These are phyloP conservation scores for Corymbia citriodora DNA, from an alignment of 441 rosid species.

Conservation along the genomic window DNA sequence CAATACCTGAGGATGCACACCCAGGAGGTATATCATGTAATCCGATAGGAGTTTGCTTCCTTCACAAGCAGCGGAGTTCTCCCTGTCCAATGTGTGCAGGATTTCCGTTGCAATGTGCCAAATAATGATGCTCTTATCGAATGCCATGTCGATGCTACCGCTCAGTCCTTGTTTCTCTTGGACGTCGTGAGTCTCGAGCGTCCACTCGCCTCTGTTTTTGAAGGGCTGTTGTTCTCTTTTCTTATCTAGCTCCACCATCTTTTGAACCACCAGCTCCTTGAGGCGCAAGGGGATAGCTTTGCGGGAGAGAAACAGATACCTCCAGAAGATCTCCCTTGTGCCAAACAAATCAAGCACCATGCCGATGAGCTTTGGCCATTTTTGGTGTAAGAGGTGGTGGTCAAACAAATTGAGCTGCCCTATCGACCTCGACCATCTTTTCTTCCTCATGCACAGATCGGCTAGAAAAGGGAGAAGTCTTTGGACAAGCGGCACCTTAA, in stretches of 20 bases:
- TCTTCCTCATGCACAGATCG: background rate
- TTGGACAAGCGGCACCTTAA: background rate
- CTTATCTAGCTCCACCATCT: background rate
- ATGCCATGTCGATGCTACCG: accelerated
- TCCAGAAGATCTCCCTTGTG: background rate
- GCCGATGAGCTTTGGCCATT: background rate
- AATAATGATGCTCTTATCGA: background rate
- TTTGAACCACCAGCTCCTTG: background rate
- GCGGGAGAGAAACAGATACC: background rate
- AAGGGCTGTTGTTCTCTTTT: accelerated
- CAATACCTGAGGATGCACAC: background rate
- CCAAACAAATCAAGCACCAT: background rate
- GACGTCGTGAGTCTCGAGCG: background rate
- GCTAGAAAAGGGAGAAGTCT: background rate
- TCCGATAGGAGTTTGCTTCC: background rate
- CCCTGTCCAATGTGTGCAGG: background rate
- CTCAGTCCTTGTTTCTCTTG: background rate
- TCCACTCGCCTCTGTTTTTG: background rate
- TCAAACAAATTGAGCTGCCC: background rate
- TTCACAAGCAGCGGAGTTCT: background rate
- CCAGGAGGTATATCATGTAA: background rate
- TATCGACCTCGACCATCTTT: background rate
- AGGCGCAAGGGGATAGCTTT: background rate
- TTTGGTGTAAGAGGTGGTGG: accelerated
- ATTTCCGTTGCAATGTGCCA: background rate